phyloP scores from a whole-genome alignment of 1,284 basidiomycete genomes.

The Phaffia rhodozyma region DNA sequence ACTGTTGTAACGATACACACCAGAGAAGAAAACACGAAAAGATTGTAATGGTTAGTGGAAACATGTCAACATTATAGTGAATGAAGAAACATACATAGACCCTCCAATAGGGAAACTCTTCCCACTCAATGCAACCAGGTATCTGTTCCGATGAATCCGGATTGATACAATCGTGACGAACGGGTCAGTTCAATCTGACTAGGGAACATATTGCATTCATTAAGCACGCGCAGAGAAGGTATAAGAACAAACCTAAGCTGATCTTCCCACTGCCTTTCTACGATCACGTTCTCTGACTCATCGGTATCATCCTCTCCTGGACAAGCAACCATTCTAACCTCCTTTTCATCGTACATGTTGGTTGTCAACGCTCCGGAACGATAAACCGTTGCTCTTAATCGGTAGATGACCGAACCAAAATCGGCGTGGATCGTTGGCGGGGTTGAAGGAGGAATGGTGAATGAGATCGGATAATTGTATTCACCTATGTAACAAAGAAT shows the following conservation, averaged over 20 bases:
- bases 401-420: conserved; percentile 69
- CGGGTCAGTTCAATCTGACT: too few species aligned
- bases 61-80: background rate
- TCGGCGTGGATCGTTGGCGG: conserved; percentile 70
- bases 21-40: background rate
- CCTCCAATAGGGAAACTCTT: conserved; percentile 75
- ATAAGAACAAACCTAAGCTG: conserved; percentile 56
- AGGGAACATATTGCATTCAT: background rate
- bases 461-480: conserved; percentile 88
- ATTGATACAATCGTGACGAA: too few species aligned
- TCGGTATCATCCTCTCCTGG: conserved; percentile 69
- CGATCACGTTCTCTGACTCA: conserved; percentile 65
- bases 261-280: conserved; percentile 85
- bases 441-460: conserved; percentile 65
- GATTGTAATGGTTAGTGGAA: background rate
- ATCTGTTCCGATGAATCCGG: conserved; percentile 16
- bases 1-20: conserved; percentile 18
- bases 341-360: conserved; percentile 57
- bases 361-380: conserved; percentile 69
- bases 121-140: conserved; percentile 62
- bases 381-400: conserved; percentile 68
- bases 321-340: conserved; percentile 63
- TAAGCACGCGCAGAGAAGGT: conserved; percentile 13
- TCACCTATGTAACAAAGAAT: conserved; percentile 45
- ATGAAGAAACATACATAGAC: conserved; percentile 40